Percentiles rank a stretch among this genome's conserved stretches.
Conservation (phyloP, 2,329 filamentous ascomycete genomes). For the Gyromitra esculenta region DNA sequence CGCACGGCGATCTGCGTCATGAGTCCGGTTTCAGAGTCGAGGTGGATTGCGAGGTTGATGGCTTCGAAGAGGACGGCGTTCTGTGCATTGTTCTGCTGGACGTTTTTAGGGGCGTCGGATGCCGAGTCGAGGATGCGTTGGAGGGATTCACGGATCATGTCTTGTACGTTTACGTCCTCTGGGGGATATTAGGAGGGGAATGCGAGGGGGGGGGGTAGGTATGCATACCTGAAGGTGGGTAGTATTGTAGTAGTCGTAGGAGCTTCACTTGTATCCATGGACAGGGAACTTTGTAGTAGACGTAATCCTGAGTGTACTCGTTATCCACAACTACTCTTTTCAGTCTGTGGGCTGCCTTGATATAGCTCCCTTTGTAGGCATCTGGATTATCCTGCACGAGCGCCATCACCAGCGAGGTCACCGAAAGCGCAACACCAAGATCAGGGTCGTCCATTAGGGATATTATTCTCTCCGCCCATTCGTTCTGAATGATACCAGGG, state of each 20-base stretch:
- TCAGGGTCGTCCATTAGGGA: conserved; percentile 98
- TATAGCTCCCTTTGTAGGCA: conserved; percentile 91
- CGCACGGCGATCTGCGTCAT: conserved; percentile 96
- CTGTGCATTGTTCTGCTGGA: conserved; percentile 98
- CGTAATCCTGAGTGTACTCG: conserved; percentile 88
- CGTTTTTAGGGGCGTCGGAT: conserved; percentile 94
- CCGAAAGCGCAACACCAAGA: conserved; percentile 91
- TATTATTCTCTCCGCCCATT: conserved; percentile 98
- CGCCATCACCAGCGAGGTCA: conserved; percentile 94
- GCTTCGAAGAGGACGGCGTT: conserved; percentile 98
- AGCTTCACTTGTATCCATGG: conserved; percentile 98
- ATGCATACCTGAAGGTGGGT: conserved; percentile 82
- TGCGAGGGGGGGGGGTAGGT: conserved; percentile 31
- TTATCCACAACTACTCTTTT: conserved; percentile 91
- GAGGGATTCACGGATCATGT: conserved; percentile 89
- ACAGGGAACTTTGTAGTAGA: conserved; percentile 99
- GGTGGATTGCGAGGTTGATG: conserved; percentile 96
- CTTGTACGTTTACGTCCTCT: conserved; percentile 92
- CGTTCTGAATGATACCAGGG: conserved; percentile 89
- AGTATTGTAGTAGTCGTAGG: conserved; percentile 90
- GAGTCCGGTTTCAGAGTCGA: conserved; percentile 91
- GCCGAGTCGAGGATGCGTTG: conserved; percentile 91
- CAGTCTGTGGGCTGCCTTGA: conserved; percentile 87
- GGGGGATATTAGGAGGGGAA: conserved; percentile 56
- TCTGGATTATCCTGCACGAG: conserved; percentile 94